A percentile compares a stretch with the other conserved stretches of the same genome.
Evolutionary conservation across 352 stramenopile genomes (phyloP).

Genomic region (Phytophthora nicotianae): DNA sequence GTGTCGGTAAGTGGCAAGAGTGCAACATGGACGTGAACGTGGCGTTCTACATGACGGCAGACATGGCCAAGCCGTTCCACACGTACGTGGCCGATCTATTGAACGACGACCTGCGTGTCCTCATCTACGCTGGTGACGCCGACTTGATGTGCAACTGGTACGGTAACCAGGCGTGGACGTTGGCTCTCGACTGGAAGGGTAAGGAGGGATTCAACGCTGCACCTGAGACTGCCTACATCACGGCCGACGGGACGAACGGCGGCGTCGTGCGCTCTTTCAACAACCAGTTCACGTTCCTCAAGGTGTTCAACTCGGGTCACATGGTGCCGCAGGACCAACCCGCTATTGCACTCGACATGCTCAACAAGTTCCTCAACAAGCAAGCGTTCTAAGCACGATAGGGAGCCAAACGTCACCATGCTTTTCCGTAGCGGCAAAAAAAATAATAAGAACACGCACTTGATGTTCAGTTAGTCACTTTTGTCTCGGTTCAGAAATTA

Average conservation of each 20-base stretch:
- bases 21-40: constrained; percentile 93
- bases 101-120: constrained; percentile 65
- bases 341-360: constrained; percentile 53
- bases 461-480: neutral
- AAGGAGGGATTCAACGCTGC: constrained; percentile 85
- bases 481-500: constrained; percentile 19
- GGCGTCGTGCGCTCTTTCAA: constrained; percentile 48
- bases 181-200: constrained; percentile 91
- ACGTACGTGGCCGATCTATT: constrained; percentile 89
- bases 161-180: constrained; percentile 94
- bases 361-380: constrained; percentile 72
- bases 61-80: constrained; percentile 94
- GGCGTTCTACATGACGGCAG: constrained; percentile 75
- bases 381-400: constrained; percentile 30
- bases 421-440: neutral
- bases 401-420: neutral
- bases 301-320: constrained; percentile 67
- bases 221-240: constrained; percentile 28
- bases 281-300: constrained; percentile 60
- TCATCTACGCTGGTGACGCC: constrained; percentile 97
- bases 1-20: constrained; percentile 74
- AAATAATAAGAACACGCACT: neutral
- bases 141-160: constrained; percentile 98
- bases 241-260: constrained; percentile 16
- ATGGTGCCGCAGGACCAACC: constrained; percentile 71